phyloP scores from a whole-genome alignment of 371 early-diverging fungal genomes.

The Enterospora canceri region DNA sequence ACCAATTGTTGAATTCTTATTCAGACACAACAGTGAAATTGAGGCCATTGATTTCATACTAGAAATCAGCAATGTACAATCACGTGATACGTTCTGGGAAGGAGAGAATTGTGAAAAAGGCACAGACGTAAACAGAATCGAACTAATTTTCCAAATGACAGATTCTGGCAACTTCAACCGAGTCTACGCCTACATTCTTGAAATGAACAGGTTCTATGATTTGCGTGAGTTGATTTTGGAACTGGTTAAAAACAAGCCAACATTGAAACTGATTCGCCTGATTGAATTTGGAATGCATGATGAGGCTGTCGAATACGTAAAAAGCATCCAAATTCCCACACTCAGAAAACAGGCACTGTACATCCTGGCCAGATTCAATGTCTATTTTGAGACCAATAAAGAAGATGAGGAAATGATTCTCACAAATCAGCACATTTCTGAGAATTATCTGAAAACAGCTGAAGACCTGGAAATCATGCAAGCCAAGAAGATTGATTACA shows the following conservation, averaged over 20 bases:
- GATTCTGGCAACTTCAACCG: slow-evolving; percentile 53
- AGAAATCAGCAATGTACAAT: slow-evolving; percentile 34
- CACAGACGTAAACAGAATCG: slow-evolving; percentile 6
- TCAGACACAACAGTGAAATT: slow-evolving; percentile 52
- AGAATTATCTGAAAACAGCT: slow-evolving; percentile 9
- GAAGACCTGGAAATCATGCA: slow-evolving; percentile 24
- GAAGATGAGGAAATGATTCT: slow-evolving; percentile 24
- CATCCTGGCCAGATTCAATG: slow-evolving; percentile 33
- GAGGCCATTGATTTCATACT: slow-evolving; percentile 56
- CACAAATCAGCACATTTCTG: slow-evolving; percentile 18
- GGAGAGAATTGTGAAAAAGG: background rate
- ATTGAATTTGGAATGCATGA: slow-evolving; percentile 9
- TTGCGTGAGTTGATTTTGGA: slow-evolving; percentile 23
- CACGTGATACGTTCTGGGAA: background rate
- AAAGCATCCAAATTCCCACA: background rate
- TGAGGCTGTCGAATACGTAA: slow-evolving; percentile 31
- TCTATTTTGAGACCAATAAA: slow-evolving; percentile 25
- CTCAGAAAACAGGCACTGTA: slow-evolving; percentile 27
- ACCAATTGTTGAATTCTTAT: slow-evolving; percentile 46
- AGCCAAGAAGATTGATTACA: slow-evolving; percentile 10
- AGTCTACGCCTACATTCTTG: slow-evolving; percentile 46
- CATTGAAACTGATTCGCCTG: slow-evolving; percentile 18
- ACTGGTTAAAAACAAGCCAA: slow-evolving; percentile 32
- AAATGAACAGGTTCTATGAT: slow-evolving; percentile 24
- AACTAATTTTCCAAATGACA: slow-evolving; percentile 33